Conservation (phyloP, 768 basidiomycete genomes). For the Auricularia heimuer region DNA sequence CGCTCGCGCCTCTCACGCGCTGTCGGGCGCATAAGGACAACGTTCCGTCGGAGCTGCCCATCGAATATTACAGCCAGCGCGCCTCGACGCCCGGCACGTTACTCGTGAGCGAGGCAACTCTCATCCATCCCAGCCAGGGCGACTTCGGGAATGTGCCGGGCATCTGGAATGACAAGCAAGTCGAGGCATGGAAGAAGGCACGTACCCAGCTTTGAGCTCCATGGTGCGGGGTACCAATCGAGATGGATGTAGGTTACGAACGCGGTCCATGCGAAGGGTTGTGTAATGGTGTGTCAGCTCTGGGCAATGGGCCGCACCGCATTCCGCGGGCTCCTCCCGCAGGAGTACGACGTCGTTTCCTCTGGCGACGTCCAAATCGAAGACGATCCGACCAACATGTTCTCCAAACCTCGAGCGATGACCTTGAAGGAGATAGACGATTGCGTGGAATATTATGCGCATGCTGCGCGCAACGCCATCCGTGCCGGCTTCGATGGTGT, state of each 20-base stretch:
- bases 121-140: conserved; percentile 40
- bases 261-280: conserved; percentile 45
- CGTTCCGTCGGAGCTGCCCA: conserved; percentile 26
- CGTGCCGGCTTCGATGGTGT: conserved; percentile 63
- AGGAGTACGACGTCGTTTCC: neutral
- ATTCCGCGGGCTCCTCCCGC: neutral
- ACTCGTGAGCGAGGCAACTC: conserved; percentile 47
- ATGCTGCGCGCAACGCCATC: conserved; percentile 47
- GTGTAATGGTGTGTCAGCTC: conserved; percentile 44
- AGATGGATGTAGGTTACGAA: conserved; percentile 35
- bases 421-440: conserved; percentile 40
- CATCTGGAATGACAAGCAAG: conserved; percentile 46
- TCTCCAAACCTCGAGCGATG: conserved; percentile 29
- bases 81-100: conserved; percentile 39
- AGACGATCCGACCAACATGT: neutral
- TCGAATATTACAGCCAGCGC: conserved; percentile 35
- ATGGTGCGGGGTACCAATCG: neutral
- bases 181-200: conserved; percentile 44
- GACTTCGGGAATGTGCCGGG: conserved; percentile 33
- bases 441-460: conserved; percentile 38
- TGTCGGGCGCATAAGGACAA: conserved; percentile 26
- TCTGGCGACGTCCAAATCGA: conserved; percentile 1
- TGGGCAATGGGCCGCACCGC: conserved; percentile 47
- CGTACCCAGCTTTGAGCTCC: conserved; percentile 6
- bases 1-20: conserved; percentile 46